Base-by-base conservation (phyloP, 2,329 filamentous ascomycete species). In the Clonostachys byssicola region DNA sequence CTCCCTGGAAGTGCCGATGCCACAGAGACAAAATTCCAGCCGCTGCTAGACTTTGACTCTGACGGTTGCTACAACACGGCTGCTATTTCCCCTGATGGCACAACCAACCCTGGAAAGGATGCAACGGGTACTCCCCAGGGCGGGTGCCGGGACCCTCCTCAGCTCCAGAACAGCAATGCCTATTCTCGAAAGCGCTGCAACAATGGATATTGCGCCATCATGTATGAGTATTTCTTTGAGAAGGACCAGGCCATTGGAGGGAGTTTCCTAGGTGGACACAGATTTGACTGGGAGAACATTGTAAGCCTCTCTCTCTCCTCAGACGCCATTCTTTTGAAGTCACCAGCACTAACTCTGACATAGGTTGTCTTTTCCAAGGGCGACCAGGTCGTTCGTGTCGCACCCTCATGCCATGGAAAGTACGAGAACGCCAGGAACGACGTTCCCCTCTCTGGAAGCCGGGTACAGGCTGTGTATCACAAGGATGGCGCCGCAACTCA, bases 21-120 rank as follows among this genome's bases (percentile, higher is more conserved):
- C 12, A 47, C 55, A 30, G 67, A 69, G 47, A 55, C 62, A 36
- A 57, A 57, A 45, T 67, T 60, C 50, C 67, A 70, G 51, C 67
- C 67, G 9, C 48, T 58, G 9, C 55, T 69, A 5, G 67, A 71
- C 55, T 71, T 67, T 47, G 68, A 71, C 52, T 56, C 52, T 1
- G 66, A 71, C 41, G 61, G 67, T 9, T 71, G 68, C 54, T 72
- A 74, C 56, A 71, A 74, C 51, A 71, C 72, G 2, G 69, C 73
- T n/a, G 73, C 72, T 39, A 67, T 75, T 36, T 61, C 62, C 49
- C 57, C 56, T 1, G 47, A 59, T 9, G 70, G 72, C 23, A 60
- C 60, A 34, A 58, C 52, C 17, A 62, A 62, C 45, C 54, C 53
- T 0, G 60, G 60, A 3, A 53, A 56, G 1, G 55, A 18, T 18